Evolutionary conservation across 2,329 filamentous ascomycete species (phyloP), one percentile per base, ranked within the genome.

Genomic region (Colletotrichum sp.): DNA sequence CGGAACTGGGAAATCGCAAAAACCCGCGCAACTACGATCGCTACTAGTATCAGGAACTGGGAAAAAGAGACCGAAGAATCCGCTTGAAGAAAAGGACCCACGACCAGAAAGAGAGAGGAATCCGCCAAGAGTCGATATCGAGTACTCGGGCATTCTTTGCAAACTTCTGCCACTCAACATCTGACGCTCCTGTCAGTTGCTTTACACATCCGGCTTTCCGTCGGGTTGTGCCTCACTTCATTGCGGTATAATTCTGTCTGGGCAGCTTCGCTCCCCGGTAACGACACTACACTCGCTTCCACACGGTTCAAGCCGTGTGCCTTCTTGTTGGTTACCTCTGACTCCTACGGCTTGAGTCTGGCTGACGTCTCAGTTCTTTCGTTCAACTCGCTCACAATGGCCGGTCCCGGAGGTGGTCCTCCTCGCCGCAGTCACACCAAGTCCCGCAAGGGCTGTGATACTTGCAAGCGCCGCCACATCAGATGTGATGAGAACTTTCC

Each of bases 401-500:
- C 96, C 88, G 95, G 96, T 87, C 95, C 95, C 84, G 96, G 96
- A 87, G 96, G 96, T 90, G 96, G 96, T 89, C 96, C 96, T 85
- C 96, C 96, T 84, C 91, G 92, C 85, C 89, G 92, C 84, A 98
- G 96, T 89, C 97, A 99, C 89, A 99, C 97, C 84, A 99, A 99
- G 89, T 99, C 96, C 82, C 94, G 97, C 83, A 99, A 98, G 88
- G 97, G 97, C 78, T 99, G 97, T 90, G 96, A 98, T 82, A 98
- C 96, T 77, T 99, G 97, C 91, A 99, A 99, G 88, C 94, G 95
- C 84, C 93, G 97, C 84, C 97, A 99, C 86, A 99, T 99, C 84
- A 92, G 97, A 81, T 99, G 97, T 87, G 97, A 99, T 83, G 97
- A 99, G 86, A 98, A 93, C 80, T 98, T 98, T 82, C 97, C 97